phyloP scores from a whole-genome alignment of 163 green algal genomes.

The Trebouxia gelatinosa region DNA sequence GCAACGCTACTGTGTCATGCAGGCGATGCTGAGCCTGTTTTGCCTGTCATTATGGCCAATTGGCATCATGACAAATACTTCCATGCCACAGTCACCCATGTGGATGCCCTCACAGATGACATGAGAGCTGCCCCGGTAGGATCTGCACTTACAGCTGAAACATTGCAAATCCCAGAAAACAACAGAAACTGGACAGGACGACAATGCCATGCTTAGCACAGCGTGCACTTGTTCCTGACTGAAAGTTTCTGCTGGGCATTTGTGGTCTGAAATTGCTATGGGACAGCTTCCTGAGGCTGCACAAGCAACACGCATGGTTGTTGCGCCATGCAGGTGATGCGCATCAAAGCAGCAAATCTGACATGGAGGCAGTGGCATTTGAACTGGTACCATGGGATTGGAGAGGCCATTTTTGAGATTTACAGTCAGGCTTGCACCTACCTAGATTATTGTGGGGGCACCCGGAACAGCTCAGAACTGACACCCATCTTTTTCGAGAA shows the following conservation, averaged over 20 bases:
- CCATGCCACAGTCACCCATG: background rate
- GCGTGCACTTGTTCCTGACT: too few species aligned
- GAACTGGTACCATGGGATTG: background rate
- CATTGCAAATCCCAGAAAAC: too few species aligned
- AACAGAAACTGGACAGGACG: too few species aligned
- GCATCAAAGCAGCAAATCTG: background rate
- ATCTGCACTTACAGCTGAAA: background rate
- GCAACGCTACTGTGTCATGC: background rate
- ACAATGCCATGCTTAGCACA: too few species aligned
- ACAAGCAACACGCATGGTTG: too few species aligned
- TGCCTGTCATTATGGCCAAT: background rate
- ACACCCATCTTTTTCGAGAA: background rate
- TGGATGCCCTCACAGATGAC: background rate
- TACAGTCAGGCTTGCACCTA: background rate
- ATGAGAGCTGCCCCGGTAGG: background rate
- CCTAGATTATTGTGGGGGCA: background rate
- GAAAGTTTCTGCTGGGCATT: too few species aligned
- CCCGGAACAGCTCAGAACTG: background rate
- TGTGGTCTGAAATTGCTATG: too few species aligned
- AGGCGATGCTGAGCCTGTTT: background rate
- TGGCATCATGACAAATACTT: conserved; percentile 14
- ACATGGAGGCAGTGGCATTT: background rate
- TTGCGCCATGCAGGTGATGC: background rate
- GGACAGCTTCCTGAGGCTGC: too few species aligned
- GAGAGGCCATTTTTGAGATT: background rate